phyloP scores from a whole-genome alignment of 2,329 filamentous ascomycete species.

The Lasiodiplodia theobromae region DNA sequence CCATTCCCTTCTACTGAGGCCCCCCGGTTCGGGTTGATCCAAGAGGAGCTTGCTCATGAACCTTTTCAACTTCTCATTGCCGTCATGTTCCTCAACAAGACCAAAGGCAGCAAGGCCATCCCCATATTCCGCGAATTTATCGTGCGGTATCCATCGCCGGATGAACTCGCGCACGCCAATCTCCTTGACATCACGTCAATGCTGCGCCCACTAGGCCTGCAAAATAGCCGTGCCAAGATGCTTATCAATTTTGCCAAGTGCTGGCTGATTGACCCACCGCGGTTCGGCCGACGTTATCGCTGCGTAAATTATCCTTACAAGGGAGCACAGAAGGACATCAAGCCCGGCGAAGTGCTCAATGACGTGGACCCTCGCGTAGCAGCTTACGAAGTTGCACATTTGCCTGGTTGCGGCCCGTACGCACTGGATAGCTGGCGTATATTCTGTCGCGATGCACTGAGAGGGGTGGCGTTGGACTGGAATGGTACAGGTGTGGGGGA shows the following conservation, averaged over 20 bases:
- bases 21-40: conserved; percentile 75
- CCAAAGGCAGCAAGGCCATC: conserved; percentile 74
- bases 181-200: conserved; percentile 34
- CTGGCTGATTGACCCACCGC: conserved; percentile 72
- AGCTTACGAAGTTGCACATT: conserved; percentile 84
- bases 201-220: conserved; percentile 40
- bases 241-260: conserved; percentile 74
- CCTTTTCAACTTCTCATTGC: conserved; percentile 84
- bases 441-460: conserved; percentile 82
- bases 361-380: conserved; percentile 54
- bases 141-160: conserved; percentile 70
- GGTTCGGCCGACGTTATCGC: conserved; percentile 62
- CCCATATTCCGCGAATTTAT: conserved; percentile 77
- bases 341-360: conserved; percentile 51
- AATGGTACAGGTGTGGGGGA: conserved; percentile 61
- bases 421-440: conserved; percentile 92
- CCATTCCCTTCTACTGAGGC: conserved; percentile 28
- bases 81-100: conserved; percentile 85
- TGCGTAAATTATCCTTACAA: conserved; percentile 53
- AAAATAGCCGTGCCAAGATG: conserved; percentile 62
- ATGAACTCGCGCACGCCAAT: conserved; percentile 59
- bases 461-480: conserved; percentile 71
- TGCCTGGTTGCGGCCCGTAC: conserved; percentile 77
- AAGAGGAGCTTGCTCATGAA: conserved; percentile 76
- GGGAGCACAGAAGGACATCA: conserved; percentile 49